A percentile compares a stretch with the other conserved stretches of the same genome.
Conservation (phyloP, 2,329 filamentous ascomycete genomes). For the Pyricularia grisea region DNA sequence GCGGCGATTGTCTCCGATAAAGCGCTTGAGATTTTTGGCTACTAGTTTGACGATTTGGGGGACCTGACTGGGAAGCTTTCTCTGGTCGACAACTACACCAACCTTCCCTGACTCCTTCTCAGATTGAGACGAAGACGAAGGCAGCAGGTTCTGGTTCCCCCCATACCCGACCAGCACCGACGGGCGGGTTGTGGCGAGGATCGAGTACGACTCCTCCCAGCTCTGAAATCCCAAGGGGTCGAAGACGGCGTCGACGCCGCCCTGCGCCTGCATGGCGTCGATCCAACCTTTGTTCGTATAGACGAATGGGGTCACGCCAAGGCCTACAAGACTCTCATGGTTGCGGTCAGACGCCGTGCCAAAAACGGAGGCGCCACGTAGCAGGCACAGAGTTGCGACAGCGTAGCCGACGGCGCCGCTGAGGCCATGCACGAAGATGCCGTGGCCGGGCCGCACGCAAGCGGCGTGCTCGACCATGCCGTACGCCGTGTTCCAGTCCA, state of each 20-base stretch:
- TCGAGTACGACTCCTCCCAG: constrained; percentile 37
- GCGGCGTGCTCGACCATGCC: constrained; percentile 26
- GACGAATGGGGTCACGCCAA: constrained; percentile 32
- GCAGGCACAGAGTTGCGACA: constrained; percentile 27
- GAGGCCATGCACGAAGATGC: constrained; percentile 40
- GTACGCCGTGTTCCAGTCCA: constrained; percentile 36
- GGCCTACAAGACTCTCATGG: constrained; percentile 26
- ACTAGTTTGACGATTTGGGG: constrained; percentile 24
- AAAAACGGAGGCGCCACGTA: constrained; percentile 35
- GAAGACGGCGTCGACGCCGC: constrained; percentile 36
- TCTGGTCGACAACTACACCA: constrained; percentile 5
- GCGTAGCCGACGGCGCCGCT: constrained; percentile 39
- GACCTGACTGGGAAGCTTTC: constrained; percentile 17
- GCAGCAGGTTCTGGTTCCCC: constrained; percentile 22
- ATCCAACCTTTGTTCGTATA: constrained; percentile 42
- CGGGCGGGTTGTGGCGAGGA: constrained; percentile 20
- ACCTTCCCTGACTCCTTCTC: no score
- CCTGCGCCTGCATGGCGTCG: constrained; percentile 28
- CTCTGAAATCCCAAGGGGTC: constrained; percentile 40
- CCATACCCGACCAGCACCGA: constrained; percentile 27
- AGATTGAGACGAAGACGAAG: no score
- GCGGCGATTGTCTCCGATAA: constrained; percentile 12
- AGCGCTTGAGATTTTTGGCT: constrained; percentile 13
- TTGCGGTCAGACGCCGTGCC: constrained; percentile 37
- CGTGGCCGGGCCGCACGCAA: constrained; percentile 29